Evolutionary conservation across 2,329 filamentous ascomycete genomes (phyloP).

Genomic region (Elsinoe arachidis): DNA sequence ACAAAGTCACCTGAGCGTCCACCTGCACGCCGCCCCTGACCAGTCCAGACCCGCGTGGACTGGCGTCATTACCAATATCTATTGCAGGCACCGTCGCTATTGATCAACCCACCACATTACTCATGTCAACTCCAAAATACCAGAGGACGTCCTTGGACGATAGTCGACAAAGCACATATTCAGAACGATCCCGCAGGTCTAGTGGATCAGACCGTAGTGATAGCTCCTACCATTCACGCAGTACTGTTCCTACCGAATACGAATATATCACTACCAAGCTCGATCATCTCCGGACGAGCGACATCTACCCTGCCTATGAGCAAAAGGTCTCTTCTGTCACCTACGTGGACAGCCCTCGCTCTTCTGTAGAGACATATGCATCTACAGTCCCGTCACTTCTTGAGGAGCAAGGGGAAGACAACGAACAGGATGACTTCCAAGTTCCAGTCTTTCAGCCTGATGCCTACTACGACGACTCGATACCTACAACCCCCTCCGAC

Average conservation of each 20-base stretch:
- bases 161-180: not conserved
- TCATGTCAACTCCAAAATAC: conserved; percentile 9
- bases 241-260: conserved; percentile 18
- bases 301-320: not conserved
- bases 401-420: conserved; percentile 36
- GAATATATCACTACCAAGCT: conserved; percentile 13
- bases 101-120: conserved; percentile 3
- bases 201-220: conserved; percentile 16
- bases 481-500: conserved; percentile 69
- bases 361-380: conserved; percentile 70
- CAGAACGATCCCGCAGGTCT: not conserved
- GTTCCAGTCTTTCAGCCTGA: conserved; percentile 54
- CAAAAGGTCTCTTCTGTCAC: not conserved
- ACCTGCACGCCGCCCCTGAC: conserved; percentile 8
- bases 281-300: conserved; percentile 21
- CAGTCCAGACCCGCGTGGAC: not conserved
- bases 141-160: conserved; percentile 9
- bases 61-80: conserved; percentile 5
- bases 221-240: conserved; percentile 17
- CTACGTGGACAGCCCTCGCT: conserved; percentile 37
- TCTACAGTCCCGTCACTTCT: conserved; percentile 60
- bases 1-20: conserved; percentile 2
- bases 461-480: conserved; percentile 54
- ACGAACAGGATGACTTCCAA: conserved; percentile 41
- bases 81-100: conserved; percentile 4